phyloP scores from a whole-genome alignment of 1,139 yeast genomes.

The Kurtzmaniella natalensis region DNA sequence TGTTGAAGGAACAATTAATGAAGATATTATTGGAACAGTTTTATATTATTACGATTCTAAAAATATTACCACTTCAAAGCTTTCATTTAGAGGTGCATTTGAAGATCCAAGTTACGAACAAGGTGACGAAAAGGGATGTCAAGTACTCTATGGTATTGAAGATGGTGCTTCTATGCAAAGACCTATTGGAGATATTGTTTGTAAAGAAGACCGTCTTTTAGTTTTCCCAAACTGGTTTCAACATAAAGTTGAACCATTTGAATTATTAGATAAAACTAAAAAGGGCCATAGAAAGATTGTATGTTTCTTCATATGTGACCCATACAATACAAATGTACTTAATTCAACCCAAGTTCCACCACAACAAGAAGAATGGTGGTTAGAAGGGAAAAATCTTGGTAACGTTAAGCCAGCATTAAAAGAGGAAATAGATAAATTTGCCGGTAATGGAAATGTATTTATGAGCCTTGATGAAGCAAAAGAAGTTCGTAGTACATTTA shows the following conservation, averaged over 20 bases:
- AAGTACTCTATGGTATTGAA: conserved; percentile 22
- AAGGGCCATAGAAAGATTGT: conserved; percentile 37
- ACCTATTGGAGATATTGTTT: conserved; percentile 22
- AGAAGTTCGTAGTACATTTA: conserved; percentile 21
- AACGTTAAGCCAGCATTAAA: conserved; percentile 5
- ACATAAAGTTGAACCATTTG: conserved; percentile 37
- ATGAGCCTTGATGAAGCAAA: conserved; percentile 25
- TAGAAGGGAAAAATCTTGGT: conserved; percentile 14
- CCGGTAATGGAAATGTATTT: conserved; percentile 8
- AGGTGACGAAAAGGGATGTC: conserved; percentile 22
- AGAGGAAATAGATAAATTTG: conserved; percentile 9
- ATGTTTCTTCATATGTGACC: conserved; percentile 38
- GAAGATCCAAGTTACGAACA: conserved; percentile 36
- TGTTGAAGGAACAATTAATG: conserved; percentile 39
- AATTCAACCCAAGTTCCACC: conserved; percentile 35
- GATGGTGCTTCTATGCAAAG: conserved; percentile 22
- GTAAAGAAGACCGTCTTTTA: conserved; percentile 23
- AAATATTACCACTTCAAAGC: conserved; percentile 31
- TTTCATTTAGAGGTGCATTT: conserved; percentile 27
- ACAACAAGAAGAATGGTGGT: conserved; percentile 38
- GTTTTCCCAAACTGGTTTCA: conserved; percentile 38
- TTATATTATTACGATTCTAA: conserved; percentile 39
- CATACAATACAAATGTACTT: conserved; percentile 23
- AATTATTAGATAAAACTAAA: conserved; percentile 28
- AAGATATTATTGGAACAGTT: conserved; percentile 39